Evolutionary conservation across 208 protist genomes (phyloP), one percentile per base, ranked within the genome.

Genomic region (Acanthamoeba castellanii): DNA sequence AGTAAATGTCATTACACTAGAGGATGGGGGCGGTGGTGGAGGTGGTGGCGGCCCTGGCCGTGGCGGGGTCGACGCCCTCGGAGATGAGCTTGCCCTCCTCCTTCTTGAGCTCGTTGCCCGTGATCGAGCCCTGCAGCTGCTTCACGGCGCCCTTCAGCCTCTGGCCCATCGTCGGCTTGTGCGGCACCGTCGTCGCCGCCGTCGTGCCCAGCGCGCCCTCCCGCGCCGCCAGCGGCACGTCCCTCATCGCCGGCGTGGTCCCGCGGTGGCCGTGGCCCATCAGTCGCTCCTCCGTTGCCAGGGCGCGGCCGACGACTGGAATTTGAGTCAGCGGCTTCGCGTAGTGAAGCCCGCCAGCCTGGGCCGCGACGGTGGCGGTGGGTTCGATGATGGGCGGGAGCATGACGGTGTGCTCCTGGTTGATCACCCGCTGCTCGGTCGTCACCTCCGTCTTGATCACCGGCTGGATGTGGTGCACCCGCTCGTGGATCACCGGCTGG

Each of bases 21-120:
- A 68, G 61, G 61, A n/a, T 6, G 16, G 61, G 14, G 61, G 61
- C 8, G 61, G 61, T 20, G 8, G 61, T 57, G 57, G 18, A 25
- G 57, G 22, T 72, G 74, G 74, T 82, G 37, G 52, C 78, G 50
- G 50, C 30, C 16, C n/a, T 32, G 30, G 78, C 78, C 1, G 50
- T 20, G n/a, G 50, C n/a, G 18, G 78, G 78, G 14, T 87, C 78
- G 78, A 87, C 50, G 30, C 78, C 78, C n/a, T 59, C 78, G 78
- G 78, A 32, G 78, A 87, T 87, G 50, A 87, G 78, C 78, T 87
- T 87, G 81, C 81, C 81, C 50, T 88, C 81, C 50, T 88, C 81
- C 50, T 64, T 88, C 81, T 88, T 88, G 50, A 45, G 14, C 81
- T 34, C n/a, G 50, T 88, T 88, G 50, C 52, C 16, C 4, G 81